Percentiles rank a stretch among this genome's conserved stretches.
phyloP scores from a whole-genome alignment of 2,329 filamentous ascomycete genomes.

The Zymoseptoria brevis region DNA sequence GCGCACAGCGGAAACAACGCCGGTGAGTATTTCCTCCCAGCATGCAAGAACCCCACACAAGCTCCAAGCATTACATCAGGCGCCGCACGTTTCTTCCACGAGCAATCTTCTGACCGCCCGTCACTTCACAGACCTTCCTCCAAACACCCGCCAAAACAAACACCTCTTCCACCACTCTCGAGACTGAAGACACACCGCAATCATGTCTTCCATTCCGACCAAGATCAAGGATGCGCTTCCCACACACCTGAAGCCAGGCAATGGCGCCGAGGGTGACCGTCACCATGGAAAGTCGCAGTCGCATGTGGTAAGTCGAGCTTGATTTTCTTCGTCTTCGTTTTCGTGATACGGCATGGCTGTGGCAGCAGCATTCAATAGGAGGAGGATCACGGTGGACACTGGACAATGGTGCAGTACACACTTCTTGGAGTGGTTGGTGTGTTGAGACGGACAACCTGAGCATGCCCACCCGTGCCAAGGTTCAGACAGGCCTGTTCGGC shows the following conservation, averaged over 20 bases:
- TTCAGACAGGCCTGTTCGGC: no score
- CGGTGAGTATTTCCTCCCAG: no score
- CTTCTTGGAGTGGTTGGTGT: no score
- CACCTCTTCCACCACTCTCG: constrained; percentile 4
- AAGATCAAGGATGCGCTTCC: constrained; percentile 68
- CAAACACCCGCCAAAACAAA: background rate
- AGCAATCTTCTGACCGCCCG: no score
- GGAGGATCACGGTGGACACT: background rate
- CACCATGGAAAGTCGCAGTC: constrained; percentile 81
- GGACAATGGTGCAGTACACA: background rate
- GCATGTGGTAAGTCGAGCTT: constrained; percentile 61
- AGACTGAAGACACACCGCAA: constrained; percentile 5
- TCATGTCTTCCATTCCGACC: constrained; percentile 54
- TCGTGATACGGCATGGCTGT: background rate
- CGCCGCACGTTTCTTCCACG: no score
- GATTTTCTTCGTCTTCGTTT: background rate
- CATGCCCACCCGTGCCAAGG: no score
- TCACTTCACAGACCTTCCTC: background rate
- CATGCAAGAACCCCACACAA: no score
- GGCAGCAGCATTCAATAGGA: constrained; percentile 4
- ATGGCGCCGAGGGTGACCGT: constrained; percentile 42
- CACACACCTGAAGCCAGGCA: constrained; percentile 66
- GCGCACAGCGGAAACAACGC: no score
- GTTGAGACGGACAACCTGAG: no score
- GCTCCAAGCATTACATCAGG: no score